These are phyloP conservation scores for Aspergillus alliaceus DNA, from an alignment of 2,329 filamentous ascomycete species.

Conservation along the genomic window DNA sequence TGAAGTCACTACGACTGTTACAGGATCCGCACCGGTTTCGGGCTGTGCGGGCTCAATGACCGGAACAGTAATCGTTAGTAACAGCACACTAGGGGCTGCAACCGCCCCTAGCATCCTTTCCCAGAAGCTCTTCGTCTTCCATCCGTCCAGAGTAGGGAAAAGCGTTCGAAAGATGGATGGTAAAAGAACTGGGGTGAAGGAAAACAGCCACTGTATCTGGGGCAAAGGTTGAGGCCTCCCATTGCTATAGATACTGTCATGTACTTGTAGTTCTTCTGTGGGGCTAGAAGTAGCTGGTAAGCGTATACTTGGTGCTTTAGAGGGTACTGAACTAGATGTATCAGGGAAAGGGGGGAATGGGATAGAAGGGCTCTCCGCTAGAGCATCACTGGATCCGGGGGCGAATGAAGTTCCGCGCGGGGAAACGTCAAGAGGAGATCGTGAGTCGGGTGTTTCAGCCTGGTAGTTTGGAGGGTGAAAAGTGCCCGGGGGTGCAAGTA, in stretches of 20 bases:
- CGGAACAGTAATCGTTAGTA: constrained; percentile 85
- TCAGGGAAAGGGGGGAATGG: constrained; percentile 72
- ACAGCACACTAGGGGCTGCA: constrained; percentile 84
- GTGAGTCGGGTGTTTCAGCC: constrained; percentile 18
- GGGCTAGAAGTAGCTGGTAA: constrained; percentile 50
- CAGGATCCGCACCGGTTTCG: constrained; percentile 48
- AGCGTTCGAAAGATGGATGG: constrained; percentile 70
- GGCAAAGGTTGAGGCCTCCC: constrained; percentile 38
- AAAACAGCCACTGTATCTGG: constrained; percentile 76
- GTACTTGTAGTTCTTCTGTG: constrained; percentile 28
- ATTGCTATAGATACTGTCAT: constrained; percentile 39
- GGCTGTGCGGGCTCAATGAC: constrained; percentile 73
- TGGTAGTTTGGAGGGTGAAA: constrained; percentile 41
- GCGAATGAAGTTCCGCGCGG: constrained; percentile 24
- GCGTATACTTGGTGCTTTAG: constrained; percentile 56
- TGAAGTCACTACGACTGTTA: constrained; percentile 25
- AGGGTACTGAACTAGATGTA: constrained; percentile 47
- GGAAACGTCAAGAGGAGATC: constrained; percentile 31
- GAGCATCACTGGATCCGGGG: constrained; percentile 8
- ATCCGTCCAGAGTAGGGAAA: constrained; percentile 83
- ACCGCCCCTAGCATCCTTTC: constrained; percentile 79
- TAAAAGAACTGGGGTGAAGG: constrained; percentile 69
- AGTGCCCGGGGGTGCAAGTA: constrained; percentile 44
- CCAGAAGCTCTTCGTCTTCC: constrained; percentile 79
- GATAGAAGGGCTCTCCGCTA: constrained; percentile 45